phyloP scores from a whole-genome alignment of 495 filamentous ascomycete species.

The Wilcoxina mikolae region DNA sequence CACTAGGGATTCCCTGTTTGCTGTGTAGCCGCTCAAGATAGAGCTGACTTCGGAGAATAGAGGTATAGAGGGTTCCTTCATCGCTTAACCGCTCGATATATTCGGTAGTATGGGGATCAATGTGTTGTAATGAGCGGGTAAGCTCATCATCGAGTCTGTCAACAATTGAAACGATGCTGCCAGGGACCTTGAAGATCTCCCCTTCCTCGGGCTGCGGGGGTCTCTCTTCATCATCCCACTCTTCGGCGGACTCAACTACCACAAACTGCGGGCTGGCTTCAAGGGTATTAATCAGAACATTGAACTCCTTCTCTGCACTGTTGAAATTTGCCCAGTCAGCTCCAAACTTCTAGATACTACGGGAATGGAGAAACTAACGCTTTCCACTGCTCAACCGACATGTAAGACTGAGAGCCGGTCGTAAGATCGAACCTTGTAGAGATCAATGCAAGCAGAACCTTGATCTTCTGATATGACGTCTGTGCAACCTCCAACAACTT shows the following conservation, averaged over 20 bases:
- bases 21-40: slow-evolving; percentile 52
- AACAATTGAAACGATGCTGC: slow-evolving; percentile 84
- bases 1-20: slow-evolving; percentile 43
- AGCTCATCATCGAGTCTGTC: slow-evolving; percentile 97
- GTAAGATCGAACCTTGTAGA: slow-evolving; percentile 91
- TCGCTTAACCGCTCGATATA: slow-evolving; percentile 92
- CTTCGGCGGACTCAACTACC: slow-evolving; percentile 79
- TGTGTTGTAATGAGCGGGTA: slow-evolving; percentile 83
- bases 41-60: slow-evolving; percentile 68
- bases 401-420: slow-evolving; percentile 62
- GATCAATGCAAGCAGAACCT: slow-evolving; percentile 79
- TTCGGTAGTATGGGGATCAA: slow-evolving; percentile 96
- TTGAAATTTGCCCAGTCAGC: slow-evolving; percentile 1
- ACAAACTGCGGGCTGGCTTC: slow-evolving; percentile 63
- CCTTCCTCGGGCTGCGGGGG: slow-evolving; percentile 53
- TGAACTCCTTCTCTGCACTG: slow-evolving; percentile 68
- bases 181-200: slow-evolving; percentile 69
- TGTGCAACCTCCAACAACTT: slow-evolving; percentile 76
- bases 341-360: neutral
- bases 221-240: slow-evolving; percentile 99
- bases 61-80: slow-evolving; percentile 81
- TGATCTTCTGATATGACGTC: slow-evolving; percentile 86
- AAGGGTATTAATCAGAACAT: slow-evolving; percentile 58
- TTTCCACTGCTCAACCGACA: slow-evolving; percentile 97
- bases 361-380: slow-evolving; percentile 31